Evolutionary conservation across 2,329 filamentous ascomycete genomes (phyloP), one percentile per base, ranked within the genome.

Genomic region (Colletotrichum lentis): DNA sequence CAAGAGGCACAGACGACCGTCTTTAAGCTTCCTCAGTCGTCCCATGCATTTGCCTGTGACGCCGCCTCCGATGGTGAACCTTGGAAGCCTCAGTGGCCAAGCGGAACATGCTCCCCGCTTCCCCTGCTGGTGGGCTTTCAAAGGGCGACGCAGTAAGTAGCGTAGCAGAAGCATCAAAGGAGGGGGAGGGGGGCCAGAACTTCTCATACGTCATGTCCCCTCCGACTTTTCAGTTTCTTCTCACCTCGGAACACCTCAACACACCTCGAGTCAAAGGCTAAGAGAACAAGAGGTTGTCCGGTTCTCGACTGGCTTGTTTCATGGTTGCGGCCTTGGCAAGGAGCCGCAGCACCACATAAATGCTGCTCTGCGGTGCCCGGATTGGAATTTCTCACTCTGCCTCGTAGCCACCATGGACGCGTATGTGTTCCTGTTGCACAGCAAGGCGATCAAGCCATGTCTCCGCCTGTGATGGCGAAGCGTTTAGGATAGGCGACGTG

Each of bases 301-400:
- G 35, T 60, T 60, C 57, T 60, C 46, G 18, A 52, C 20, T 52
- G 16, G 57, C 46, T 52, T 60, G 57, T 60, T 60, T 60, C 57
- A 60, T 20, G 37, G 22, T 31, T 60, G 57, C 46, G 31, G 57
- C 35, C 57, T 60, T 60, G 57, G 57, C 57, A 49, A 41, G 39
- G 57, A 46, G 46, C 56, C n/a, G 27, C 56, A 47, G 56, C 56
- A 59, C 37, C 50, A 14, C 12, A 43, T 22, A n/a, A 27, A 2
- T 41, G 37, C 37, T 27, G 11, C 20, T 41, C 14, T 20, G 8
- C n/a, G 39, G 31, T n/a, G 50, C 22, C 11, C 16, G 50, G 12
- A 22, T 22, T 22, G 31, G 12, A 39, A 16, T 39, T n/a, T 54
- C n/a, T 12, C n/a, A 22, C 50, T n/a, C 20, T 37, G 27, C 20